Conservation (phyloP, 2,329 filamentous ascomycete species). For the Mycosphaerelloides madeirae region DNA sequence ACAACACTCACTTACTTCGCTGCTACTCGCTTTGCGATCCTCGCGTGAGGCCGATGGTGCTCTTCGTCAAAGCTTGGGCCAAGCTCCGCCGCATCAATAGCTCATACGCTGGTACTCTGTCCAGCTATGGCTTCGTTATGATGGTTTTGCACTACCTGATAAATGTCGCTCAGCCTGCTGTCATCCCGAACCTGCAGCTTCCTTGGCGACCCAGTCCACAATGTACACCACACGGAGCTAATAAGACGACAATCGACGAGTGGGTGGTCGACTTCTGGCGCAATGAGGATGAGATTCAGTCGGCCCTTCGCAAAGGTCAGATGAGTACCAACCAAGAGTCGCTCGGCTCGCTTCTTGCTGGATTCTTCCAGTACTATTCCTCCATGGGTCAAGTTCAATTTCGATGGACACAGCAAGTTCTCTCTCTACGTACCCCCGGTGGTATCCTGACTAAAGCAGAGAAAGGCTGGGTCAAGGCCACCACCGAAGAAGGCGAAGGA, state of each 20-base stretch:
- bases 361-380: slow-evolving; percentile 81
- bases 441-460: slow-evolving; percentile 68
- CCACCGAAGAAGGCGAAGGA: slow-evolving; percentile 55
- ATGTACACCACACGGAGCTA: slow-evolving; percentile 23
- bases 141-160: slow-evolving; percentile 91
- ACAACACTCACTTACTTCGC: slow-evolving; percentile 76
- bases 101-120: slow-evolving; percentile 78
- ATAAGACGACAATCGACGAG: slow-evolving; percentile 45
- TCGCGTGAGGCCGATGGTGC: slow-evolving; percentile 70
- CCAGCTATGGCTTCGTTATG: slow-evolving; percentile 84
- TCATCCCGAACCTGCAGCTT: slow-evolving; percentile 76
- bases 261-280: slow-evolving; percentile 71
- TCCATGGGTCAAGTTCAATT: slow-evolving; percentile 62
- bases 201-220: slow-evolving; percentile 43
- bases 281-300: slow-evolving; percentile 64
- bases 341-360: slow-evolving; percentile 66
- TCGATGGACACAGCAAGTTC: slow-evolving; percentile 73
- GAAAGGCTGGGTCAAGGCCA: slow-evolving; percentile 84
- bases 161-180: slow-evolving; percentile 73
- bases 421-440: slow-evolving; percentile 67
- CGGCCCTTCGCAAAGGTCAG: slow-evolving; percentile 53
- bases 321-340: slow-evolving; percentile 66
- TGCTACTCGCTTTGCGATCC: slow-evolving; percentile 78
- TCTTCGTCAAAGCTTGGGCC: slow-evolving; percentile 90
- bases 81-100: slow-evolving; percentile 81